Evolutionary conservation across 108 stramenopile species (phyloP).

Genomic region (Skeletonema costatum): DNA sequence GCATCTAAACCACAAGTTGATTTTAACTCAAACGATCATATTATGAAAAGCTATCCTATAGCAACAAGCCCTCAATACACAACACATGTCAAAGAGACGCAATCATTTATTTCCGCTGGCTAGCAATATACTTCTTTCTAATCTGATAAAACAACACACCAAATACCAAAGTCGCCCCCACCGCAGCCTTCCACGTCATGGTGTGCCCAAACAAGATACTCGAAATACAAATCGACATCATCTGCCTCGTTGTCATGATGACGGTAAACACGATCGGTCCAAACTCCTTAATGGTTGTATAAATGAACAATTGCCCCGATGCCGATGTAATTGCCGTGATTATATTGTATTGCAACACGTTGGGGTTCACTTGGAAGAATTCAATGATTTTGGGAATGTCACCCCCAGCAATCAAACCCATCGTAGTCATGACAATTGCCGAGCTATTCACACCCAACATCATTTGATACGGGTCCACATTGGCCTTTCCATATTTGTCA

Average conservation of each 20-base stretch:
- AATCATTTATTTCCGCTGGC: slow-evolving; percentile 20
- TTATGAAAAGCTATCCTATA: too few species aligned
- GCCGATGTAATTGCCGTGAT: slow-evolving; percentile 96
- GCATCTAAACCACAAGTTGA: not conserved
- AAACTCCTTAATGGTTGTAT: slow-evolving; percentile 84
- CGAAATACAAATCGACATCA: slow-evolving; percentile 95
- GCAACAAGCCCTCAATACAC: too few species aligned
- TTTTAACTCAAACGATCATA: not conserved
- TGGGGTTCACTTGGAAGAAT: slow-evolving; percentile 90
- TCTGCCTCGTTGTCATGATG: slow-evolving; percentile 98
- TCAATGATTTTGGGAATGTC: slow-evolving; percentile 91
- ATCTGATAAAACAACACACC: slow-evolving; percentile 94
- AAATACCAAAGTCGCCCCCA: slow-evolving; percentile 94
- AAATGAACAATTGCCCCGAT: slow-evolving; percentile 94
- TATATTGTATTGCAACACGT: slow-evolving; percentile 87
- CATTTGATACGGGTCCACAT: slow-evolving; percentile 97
- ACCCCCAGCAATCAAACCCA: slow-evolving; percentile 87
- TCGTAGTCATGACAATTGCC: slow-evolving; percentile 91
- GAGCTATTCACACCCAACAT: slow-evolving; percentile 98
- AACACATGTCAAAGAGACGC: not conserved
- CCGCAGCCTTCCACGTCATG: slow-evolving; percentile 64
- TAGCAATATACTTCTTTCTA: slow-evolving; percentile 71
- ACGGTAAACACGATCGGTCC: slow-evolving; percentile 92
- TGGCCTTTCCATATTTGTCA: slow-evolving; percentile 84
- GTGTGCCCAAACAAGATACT: slow-evolving; percentile 90